A percentile compares a stretch with the other conserved stretches of the same genome.
phyloP scores from a whole-genome alignment of 2,329 filamentous ascomycete genomes.

The Didymella keratinophila region DNA sequence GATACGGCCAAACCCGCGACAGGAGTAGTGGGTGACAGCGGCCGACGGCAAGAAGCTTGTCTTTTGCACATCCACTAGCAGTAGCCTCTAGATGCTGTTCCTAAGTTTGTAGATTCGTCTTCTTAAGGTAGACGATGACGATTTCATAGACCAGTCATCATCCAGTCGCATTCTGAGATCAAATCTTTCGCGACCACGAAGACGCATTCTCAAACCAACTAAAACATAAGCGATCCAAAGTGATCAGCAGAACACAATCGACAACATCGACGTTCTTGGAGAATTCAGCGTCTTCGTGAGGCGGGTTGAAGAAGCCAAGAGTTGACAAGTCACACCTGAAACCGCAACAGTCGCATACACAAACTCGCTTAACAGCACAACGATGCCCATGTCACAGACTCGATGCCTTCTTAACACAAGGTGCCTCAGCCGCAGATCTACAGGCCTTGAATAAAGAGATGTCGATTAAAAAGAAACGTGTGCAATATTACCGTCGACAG shows the following conservation, averaged over 20 bases:
- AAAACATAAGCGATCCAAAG: not conserved
- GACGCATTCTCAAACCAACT: not conserved
- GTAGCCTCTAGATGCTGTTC: not conserved
- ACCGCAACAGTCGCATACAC: constrained; percentile 14
- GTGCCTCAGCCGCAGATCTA: constrained; percentile 28
- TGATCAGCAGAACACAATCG: too few species aligned
- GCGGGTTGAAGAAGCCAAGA: constrained; percentile 10
- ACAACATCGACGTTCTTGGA: not conserved
- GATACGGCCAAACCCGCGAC: constrained; percentile 17
- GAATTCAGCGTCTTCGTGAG: not conserved
- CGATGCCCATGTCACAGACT: constrained; percentile 23
- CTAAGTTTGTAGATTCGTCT: too few species aligned
- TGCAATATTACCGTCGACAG: not conserved
- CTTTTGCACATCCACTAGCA: not conserved
- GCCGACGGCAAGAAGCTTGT: constrained; percentile 12
- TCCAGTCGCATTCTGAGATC: too few species aligned
- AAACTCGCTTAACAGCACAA: constrained; percentile 18
- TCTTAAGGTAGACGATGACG: too few species aligned
- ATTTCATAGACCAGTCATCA: too few species aligned
- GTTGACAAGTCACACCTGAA: constrained; percentile 9
- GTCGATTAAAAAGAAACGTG: not conserved
- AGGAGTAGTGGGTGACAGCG: constrained; percentile 17
- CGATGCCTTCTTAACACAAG: constrained; percentile 23
- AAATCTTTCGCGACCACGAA: not conserved
- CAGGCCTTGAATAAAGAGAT: not conserved